Base-by-base conservation (phyloP, 495 filamentous ascomycete genomes). In the Lepraria neglecta region DNA sequence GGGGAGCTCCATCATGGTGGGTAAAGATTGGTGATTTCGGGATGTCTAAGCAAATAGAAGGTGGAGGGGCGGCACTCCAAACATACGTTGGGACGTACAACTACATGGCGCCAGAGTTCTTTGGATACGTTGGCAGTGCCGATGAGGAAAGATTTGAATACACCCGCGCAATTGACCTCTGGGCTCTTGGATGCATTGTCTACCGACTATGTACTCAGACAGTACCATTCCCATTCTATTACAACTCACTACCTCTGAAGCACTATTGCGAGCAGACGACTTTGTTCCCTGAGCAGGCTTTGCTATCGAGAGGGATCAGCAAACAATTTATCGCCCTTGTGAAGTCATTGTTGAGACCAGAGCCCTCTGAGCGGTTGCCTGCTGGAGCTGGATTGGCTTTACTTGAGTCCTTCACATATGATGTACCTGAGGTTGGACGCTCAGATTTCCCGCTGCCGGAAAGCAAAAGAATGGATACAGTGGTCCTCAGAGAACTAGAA, bases 21-120 rank as follows among this genome's bases (percentile, higher is more conserved):
- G n/a, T 54, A 24, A 54, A 53, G 10, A 21, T 54, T 54, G 51
- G 51, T 4, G 51, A 54, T n/a, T 54, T 54, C 35, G 31, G 51
- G 12, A 54, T 54, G 19, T 35, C 30, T 19, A 54, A 54, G 51
- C 51, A 33, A n/a, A 54, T 54, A 14, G 14, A 54, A 33, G 21
- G 35, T 6, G 30, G 35, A 19, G 51, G 31, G 10, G 35, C 17
- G 12, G 31, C 51, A 35, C 31, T 54, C 28, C 51, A 33, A 7
- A 54, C 51, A 35, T 54, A 12, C 31, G 38, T 38, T 14, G 55
- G 55, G 30, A 58, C 55, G 30, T 35, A 28, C 10, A 38, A 58
- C 12, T 58, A 58, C 28, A 58, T 58, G 55, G 55, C 55, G 40
- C 35, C 55, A 10, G 55, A 58, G 7, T 54, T 54, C 17, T 54